A percentile compares a stretch with the other conserved stretches of the same genome.
These are phyloP conservation scores for Zalaria obscura DNA, from an alignment of 2,329 filamentous ascomycete genomes.

Conservation along the genomic window DNA sequence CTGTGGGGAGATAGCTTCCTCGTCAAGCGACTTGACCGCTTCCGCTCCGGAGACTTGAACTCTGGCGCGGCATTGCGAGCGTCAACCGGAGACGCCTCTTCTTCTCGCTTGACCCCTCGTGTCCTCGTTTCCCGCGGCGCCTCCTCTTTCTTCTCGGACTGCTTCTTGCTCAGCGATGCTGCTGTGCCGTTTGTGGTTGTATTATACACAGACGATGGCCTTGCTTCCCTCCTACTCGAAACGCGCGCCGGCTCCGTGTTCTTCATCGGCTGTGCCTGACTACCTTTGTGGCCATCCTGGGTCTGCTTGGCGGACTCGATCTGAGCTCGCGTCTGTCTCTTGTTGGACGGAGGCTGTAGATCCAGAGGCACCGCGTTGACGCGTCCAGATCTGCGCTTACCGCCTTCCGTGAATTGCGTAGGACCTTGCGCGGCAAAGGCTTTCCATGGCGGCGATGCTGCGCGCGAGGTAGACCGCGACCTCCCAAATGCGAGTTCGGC, in stretches of 20 bases:
- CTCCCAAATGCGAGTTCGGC: slow-evolving; percentile 18
- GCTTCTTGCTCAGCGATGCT: too few species aligned
- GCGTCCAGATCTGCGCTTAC: slow-evolving; percentile 46
- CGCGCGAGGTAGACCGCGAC: slow-evolving; percentile 12
- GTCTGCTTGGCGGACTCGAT: neutral
- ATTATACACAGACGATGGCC: neutral
- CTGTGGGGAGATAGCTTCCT: too few species aligned
- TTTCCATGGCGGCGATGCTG: slow-evolving; percentile 68
- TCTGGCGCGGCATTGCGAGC: neutral
- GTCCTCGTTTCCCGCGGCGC: neutral
- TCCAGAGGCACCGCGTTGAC: slow-evolving; percentile 37
- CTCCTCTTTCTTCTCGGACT: too few species aligned
- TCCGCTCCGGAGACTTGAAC: neutral
- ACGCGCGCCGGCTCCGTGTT: neutral
- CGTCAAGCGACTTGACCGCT: too few species aligned
- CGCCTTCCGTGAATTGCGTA: slow-evolving; percentile 60
- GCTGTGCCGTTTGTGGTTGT: too few species aligned
- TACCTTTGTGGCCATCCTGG: neutral
- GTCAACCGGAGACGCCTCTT: neutral
- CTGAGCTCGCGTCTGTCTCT: slow-evolving; percentile 30
- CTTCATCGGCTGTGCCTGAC: neutral
- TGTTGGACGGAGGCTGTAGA: slow-evolving; percentile 31
- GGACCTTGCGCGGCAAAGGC: slow-evolving; percentile 72
- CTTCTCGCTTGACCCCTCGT: neutral
- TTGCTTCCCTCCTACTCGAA: neutral